Evolutionary conservation across 371 early-diverging fungal genomes (phyloP).

Genomic region (Hamiltosporidium tvaerminnensis): DNA sequence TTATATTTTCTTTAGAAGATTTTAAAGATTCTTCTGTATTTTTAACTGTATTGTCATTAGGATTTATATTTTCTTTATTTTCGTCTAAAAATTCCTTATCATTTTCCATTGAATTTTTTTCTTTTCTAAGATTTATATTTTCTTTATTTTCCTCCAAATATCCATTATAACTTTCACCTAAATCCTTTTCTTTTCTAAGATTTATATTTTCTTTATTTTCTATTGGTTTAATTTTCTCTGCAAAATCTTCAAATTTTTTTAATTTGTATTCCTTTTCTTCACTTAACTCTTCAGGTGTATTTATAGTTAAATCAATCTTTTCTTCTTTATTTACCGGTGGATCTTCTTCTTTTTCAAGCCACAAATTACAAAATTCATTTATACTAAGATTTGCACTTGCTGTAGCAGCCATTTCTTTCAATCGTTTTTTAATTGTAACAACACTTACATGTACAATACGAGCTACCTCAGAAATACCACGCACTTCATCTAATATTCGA

Average conservation of each 20-base stretch:
- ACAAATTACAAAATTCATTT: slow-evolving; percentile 46
- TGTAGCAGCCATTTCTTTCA: slow-evolving; percentile 50
- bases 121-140: neutral
- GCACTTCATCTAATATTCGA: slow-evolving; percentile 68
- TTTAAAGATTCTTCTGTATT: neutral
- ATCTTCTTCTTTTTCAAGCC: slow-evolving; percentile 49
- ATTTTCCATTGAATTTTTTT: too few relatives aligned
- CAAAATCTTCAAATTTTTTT: too few relatives aligned
- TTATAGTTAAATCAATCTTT: too few relatives aligned
- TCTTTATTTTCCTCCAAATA: slow-evolving; percentile 3
- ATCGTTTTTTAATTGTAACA: slow-evolving; percentile 65
- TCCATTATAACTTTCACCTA: too few relatives aligned
- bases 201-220: slow-evolving; percentile 1
- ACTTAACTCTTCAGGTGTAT: too few relatives aligned
- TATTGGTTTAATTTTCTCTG: too few relatives aligned
- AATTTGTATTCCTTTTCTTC: neutral
- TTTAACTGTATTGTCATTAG: neutral
- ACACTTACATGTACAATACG: slow-evolving; percentile 76
- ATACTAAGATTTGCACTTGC: slow-evolving; percentile 47
- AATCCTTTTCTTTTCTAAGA: too few relatives aligned
- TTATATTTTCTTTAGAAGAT: too few relatives aligned
- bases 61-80: neutral
- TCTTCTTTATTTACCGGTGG: slow-evolving; percentile 33
- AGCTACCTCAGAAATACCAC: slow-evolving; percentile 57
- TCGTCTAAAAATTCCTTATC: too few relatives aligned